Evolutionary conservation across 192 early-diverging fungal genomes (phyloP).

Genomic region (Thamnidium elegans): DNA sequence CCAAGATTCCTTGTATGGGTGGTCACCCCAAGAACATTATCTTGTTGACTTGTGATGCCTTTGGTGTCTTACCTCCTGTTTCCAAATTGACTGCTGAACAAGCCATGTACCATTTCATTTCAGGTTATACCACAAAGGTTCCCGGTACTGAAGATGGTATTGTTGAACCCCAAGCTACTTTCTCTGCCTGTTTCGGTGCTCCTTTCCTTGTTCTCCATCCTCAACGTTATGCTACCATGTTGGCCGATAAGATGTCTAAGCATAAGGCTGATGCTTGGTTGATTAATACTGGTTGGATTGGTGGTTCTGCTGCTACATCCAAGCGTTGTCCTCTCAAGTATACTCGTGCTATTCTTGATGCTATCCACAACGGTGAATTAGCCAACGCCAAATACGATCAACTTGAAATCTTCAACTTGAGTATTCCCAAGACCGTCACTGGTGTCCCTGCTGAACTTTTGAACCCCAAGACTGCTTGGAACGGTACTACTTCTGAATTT

Average conservation of each 20-base stretch:
- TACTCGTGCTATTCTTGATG: slow-evolving; percentile 95
- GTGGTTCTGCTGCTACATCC: slow-evolving; percentile 86
- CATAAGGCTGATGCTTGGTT: slow-evolving; percentile 89
- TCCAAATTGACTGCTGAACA: slow-evolving; percentile 84
- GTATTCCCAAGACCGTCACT: slow-evolving; percentile 78
- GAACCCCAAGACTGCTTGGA: slow-evolving; percentile 85
- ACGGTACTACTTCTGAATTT: slow-evolving; percentile 70
- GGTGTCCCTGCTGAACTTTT: slow-evolving; percentile 82
- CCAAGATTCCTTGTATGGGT: slow-evolving; percentile 89
- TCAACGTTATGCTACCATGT: slow-evolving; percentile 92
- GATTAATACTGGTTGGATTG: slow-evolving; percentile 97
- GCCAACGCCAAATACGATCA: slow-evolving; percentile 77
- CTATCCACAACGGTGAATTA: slow-evolving; percentile 94
- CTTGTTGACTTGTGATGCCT: slow-evolving; percentile 94
- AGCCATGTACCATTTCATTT: slow-evolving; percentile 97
- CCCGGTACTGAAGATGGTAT: slow-evolving; percentile 96
- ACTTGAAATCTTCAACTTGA: slow-evolving; percentile 86
- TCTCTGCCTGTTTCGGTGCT: slow-evolving; percentile 91
- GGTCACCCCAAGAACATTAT: slow-evolving; percentile 94
- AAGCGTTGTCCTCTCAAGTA: slow-evolving; percentile 95
- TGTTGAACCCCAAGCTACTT: slow-evolving; percentile 87
- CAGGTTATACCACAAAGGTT: slow-evolving; percentile 97
- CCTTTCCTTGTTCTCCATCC: slow-evolving; percentile 98
- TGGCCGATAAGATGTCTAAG: slow-evolving; percentile 89
- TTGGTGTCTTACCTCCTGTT: slow-evolving; percentile 92